Conservation (phyloP, 805 yeast genomes). For the Wickerhamomyces kurtzmanii region DNA sequence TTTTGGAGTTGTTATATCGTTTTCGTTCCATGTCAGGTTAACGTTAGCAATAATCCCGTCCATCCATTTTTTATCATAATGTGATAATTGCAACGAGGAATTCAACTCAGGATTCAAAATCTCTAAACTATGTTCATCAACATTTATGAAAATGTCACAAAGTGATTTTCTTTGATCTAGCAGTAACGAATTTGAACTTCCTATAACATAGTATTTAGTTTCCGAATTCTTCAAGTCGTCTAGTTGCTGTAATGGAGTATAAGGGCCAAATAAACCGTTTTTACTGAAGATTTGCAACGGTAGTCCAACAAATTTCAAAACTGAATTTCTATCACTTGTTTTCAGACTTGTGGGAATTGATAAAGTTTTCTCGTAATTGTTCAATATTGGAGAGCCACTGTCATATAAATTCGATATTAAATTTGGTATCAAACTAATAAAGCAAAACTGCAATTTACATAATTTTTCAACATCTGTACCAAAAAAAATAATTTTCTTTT, state of each 20-base stretch:
- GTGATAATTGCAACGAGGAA: constrained; percentile 35
- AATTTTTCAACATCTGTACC: constrained; percentile 72
- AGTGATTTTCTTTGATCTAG: constrained; percentile 50
- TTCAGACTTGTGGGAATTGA: constrained; percentile 55
- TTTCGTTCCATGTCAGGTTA: constrained; percentile 27
- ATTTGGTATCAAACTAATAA: constrained; percentile 78
- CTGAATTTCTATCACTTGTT: constrained; percentile 69
- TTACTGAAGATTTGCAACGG: constrained; percentile 81
- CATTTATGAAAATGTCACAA: constrained; percentile 65
- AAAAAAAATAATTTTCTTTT: constrained; percentile 64
- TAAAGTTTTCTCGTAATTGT: constrained; percentile 40
- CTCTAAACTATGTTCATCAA: constrained; percentile 43
- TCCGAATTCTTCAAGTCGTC: constrained; percentile 52
- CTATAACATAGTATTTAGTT: constrained; percentile 62
- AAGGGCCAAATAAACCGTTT: constrained; percentile 87
- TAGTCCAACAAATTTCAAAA: constrained; percentile 73
- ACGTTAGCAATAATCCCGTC: constrained; percentile 45
- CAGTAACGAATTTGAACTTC: constrained; percentile 80
- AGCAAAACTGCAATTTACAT: constrained; percentile 75
- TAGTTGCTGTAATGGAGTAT: constrained; percentile 87
- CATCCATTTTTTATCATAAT: constrained; percentile 69
- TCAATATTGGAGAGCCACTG: constrained; percentile 69
- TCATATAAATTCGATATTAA: constrained; percentile 63
- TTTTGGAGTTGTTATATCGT: constrained; percentile 28
- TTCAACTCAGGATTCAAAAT: constrained; percentile 33